Evolutionary conservation across 2,329 filamentous ascomycete genomes (phyloP).

Genomic region (Diaporthe velutina): DNA sequence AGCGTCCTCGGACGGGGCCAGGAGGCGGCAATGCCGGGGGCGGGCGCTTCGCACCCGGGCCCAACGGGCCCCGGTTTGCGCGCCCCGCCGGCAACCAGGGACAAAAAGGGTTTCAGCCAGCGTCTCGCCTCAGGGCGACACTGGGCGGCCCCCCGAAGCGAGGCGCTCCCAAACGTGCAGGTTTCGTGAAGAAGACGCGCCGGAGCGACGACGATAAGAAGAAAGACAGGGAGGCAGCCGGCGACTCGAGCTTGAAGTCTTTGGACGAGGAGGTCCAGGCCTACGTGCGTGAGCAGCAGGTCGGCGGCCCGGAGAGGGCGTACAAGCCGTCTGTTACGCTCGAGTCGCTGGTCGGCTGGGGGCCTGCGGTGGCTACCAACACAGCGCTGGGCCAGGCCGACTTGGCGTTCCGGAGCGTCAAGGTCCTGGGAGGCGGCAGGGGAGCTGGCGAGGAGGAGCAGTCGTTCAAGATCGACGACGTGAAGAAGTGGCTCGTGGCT

Average conservation of each 20-base stretch:
- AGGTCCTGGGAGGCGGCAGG: slow-evolving; percentile 54
- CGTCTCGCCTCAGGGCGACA: background rate
- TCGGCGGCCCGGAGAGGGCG: slow-evolving; percentile 44
- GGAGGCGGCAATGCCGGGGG: background rate
- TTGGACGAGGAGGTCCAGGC: slow-evolving; percentile 45
- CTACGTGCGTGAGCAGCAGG: slow-evolving; percentile 44
- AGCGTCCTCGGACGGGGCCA: background rate
- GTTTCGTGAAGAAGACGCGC: background rate
- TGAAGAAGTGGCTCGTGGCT: slow-evolving; percentile 43
- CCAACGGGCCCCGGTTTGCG: slow-evolving; percentile 1
- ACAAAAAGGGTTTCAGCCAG: background rate
- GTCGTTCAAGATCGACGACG: slow-evolving; percentile 42
- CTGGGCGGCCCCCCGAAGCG: background rate
- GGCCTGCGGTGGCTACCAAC: slow-evolving; percentile 52
- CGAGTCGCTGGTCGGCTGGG: slow-evolving; percentile 52
- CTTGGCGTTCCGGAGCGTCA: slow-evolving; percentile 53
- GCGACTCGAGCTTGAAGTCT: slow-evolving; percentile 3
- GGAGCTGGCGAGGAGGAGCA: slow-evolving; percentile 47
- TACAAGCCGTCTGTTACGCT: slow-evolving; percentile 52
- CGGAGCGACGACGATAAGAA: slow-evolving; percentile 16
- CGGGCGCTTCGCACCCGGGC: background rate
- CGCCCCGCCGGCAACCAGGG: background rate
- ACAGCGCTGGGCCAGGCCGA: slow-evolving; percentile 49
- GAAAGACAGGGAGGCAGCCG: slow-evolving; percentile 25
- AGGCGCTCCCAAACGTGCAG: background rate